phyloP scores from a whole-genome alignment of 1,284 basidiomycete species.

The Tylopilus sp. region DNA sequence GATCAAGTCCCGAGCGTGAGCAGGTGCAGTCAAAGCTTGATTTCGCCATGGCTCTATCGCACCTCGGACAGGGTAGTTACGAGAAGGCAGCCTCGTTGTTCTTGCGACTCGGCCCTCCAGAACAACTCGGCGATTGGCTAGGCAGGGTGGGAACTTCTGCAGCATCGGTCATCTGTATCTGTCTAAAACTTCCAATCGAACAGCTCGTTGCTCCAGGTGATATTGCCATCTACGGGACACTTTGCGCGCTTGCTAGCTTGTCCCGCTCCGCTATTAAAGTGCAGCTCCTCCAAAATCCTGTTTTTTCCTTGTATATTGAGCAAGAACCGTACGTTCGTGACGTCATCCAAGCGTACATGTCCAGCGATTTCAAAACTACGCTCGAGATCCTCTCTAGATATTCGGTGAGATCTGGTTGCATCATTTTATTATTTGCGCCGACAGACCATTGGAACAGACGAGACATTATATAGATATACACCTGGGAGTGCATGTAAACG shows the following conservation, averaged over 20 bases:
- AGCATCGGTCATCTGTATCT: neutral
- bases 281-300: constrained; percentile 65
- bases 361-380: constrained; percentile 76
- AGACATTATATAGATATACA: constrained; percentile 76
- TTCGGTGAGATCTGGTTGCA: constrained; percentile 51
- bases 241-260: constrained; percentile 78
- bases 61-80: constrained; percentile 67
- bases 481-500: constrained; percentile 60
- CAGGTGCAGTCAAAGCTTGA: constrained; percentile 74
- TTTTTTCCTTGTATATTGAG: constrained; percentile 76
- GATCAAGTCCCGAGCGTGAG: constrained; percentile 50
- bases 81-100: constrained; percentile 73
- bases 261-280: constrained; percentile 65
- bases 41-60: constrained; percentile 69
- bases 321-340: constrained; percentile 83
- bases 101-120: constrained; percentile 61
- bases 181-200: neutral
- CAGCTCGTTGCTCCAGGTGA: constrained; percentile 75
- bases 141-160: constrained; percentile 50
- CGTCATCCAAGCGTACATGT: constrained; percentile 77
- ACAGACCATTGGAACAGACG: constrained; percentile 41
- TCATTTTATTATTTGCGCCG: neutral
- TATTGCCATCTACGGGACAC: constrained; percentile 77
- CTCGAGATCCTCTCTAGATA: constrained; percentile 69
- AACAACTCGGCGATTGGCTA: constrained; percentile 67